Percentiles rank a stretch among this genome's conserved stretches.
phyloP scores from a whole-genome alignment of 306 rosid genomes.

The Ormosia emarginata region DNA sequence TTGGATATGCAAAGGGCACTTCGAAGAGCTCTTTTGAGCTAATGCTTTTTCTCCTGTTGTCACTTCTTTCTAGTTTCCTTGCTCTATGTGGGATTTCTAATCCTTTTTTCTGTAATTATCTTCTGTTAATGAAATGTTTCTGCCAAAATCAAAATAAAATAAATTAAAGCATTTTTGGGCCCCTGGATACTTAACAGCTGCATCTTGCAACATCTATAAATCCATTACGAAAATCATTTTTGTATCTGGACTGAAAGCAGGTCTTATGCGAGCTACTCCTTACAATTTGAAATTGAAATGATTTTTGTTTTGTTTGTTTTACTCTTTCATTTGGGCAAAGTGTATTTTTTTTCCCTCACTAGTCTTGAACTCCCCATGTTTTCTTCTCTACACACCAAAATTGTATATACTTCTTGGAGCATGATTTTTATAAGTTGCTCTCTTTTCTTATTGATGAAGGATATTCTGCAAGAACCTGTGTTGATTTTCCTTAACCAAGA shows the following conservation, averaged over 20 bases:
- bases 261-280: not conserved
- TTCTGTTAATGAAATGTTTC: not conserved
- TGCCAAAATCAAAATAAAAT: not conserved
- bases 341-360: not conserved
- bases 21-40: not conserved
- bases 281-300: not conserved
- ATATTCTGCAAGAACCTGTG: conserved; percentile 73
- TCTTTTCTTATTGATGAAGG: conserved; percentile 46
- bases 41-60: not conserved
- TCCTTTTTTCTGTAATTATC: not conserved
- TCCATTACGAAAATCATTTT: conserved; percentile 8
- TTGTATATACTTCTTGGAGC: not conserved
- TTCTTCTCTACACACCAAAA: not conserved
- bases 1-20: not conserved
- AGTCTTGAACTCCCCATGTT: not conserved
- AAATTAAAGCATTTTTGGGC: not conserved
- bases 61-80: too few relatives aligned
- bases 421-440: not conserved
- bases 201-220: not conserved
- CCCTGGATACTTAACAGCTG: not conserved
- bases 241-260: not conserved
- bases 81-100: not conserved
- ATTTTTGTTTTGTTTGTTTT: not conserved
- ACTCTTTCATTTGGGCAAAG: not conserved
- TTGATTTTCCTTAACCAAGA: conserved; percentile 56